Evolutionary conservation across 139 green algal genomes (phyloP).

Genomic region (Spirogloea muscicola): DNA sequence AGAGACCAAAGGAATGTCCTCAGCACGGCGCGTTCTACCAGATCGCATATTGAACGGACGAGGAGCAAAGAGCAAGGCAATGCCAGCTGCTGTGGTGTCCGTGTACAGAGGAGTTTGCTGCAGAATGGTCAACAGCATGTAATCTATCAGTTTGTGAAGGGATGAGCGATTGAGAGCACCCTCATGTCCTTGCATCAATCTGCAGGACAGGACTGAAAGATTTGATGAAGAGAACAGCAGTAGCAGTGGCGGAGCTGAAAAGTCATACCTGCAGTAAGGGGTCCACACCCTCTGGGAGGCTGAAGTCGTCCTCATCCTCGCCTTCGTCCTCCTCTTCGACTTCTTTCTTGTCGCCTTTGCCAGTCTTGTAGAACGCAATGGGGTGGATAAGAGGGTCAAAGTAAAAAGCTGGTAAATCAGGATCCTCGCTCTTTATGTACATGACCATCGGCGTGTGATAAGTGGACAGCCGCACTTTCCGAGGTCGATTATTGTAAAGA

Average conservation of each 20-base stretch:
- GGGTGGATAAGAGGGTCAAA: conserved; percentile 99
- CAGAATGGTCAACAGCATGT: too few relatives aligned
- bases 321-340: conserved; percentile 57
- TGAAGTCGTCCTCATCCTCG: conserved; percentile 82
- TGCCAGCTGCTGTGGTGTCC: conserved; percentile 83
- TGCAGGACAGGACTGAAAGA: too few relatives aligned
- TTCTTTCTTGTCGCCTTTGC: conserved; percentile 14
- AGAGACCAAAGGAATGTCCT: conserved; percentile 94
- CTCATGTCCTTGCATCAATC: too few relatives aligned
- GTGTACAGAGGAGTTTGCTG: conserved; percentile 63
- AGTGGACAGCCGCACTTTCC: conserved; percentile 77
- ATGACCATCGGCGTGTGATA: conserved; percentile 96
- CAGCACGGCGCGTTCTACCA: conserved; percentile 76
- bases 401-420: conserved; percentile 98
- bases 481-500: conserved; percentile 98
- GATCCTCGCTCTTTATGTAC: conserved; percentile 99
- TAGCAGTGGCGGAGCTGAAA: too few relatives aligned
- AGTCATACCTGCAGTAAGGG: too few relatives aligned
- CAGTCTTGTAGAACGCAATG: conserved; percentile 82
- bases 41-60: conserved; percentile 87
- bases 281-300: conserved; percentile 77
- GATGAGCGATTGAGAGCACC: too few relatives aligned
- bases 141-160: too few relatives aligned
- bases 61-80: conserved; percentile 92
- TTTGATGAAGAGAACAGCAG: too few relatives aligned